phyloP scores from a whole-genome alignment of 768 basidiomycete genomes.

The Tulasnella sp. region DNA sequence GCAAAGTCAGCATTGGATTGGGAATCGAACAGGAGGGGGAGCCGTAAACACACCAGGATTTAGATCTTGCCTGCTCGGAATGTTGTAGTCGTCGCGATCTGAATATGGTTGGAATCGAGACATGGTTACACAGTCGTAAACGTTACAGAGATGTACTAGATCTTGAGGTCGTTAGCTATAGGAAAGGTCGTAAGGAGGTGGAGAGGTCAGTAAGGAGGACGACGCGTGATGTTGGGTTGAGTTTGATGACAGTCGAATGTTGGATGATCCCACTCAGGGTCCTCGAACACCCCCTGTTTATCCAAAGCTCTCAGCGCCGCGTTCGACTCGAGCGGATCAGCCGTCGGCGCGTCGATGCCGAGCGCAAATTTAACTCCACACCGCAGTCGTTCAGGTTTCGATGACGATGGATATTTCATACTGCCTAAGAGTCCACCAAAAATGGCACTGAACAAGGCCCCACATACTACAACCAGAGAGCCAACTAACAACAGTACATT shows the following conservation, averaged over 20 bases:
- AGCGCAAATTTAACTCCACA: neutral
- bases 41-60: slow-evolving; percentile 20
- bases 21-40: neutral
- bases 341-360: neutral
- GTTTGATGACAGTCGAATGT: slow-evolving; percentile 1
- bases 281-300: neutral
- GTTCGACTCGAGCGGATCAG: neutral
- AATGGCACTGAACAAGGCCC: slow-evolving; percentile 12
- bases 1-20: neutral
- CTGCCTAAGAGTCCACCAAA: slow-evolving; percentile 5
- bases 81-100: slow-evolving; percentile 21
- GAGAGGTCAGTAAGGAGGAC: slow-evolving; percentile 16
- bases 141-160: slow-evolving; percentile 5
- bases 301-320: neutral
- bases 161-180: slow-evolving; percentile 26
- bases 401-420: slow-evolving; percentile 1
- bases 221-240: neutral
- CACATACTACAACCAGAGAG: slow-evolving; percentile 23
- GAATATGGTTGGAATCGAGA: slow-evolving; percentile 1
- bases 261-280: neutral
- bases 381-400: neutral
- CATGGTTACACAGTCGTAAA: slow-evolving; percentile 1
- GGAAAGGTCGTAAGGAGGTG: slow-evolving; percentile 12
- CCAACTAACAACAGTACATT: slow-evolving; percentile 18
- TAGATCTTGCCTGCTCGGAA: slow-evolving; percentile 23